Evolutionary conservation across 2,329 filamentous ascomycete species (phyloP).

Genomic region (Thelonectria rubi): DNA sequence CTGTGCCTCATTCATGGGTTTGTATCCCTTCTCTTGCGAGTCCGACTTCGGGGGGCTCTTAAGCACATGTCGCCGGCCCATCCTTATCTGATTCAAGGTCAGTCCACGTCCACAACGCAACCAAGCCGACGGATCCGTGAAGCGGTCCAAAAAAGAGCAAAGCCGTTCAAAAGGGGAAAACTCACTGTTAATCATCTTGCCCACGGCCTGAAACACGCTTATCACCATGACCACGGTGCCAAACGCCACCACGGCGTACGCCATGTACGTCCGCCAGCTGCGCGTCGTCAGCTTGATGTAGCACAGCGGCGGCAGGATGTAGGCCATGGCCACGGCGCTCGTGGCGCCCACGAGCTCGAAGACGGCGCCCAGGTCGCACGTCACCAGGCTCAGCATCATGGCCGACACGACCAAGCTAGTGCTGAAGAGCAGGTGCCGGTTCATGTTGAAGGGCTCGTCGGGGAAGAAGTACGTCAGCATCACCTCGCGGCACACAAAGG

Average conservation of each 20-base stretch:
- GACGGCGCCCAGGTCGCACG: constrained; percentile 91
- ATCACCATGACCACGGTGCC: constrained; percentile 83
- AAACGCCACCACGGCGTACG: constrained; percentile 78
- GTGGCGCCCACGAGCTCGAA: constrained; percentile 97
- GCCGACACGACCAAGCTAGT: constrained; percentile 82
- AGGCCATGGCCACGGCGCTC: constrained; percentile 91
- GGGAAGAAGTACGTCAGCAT: constrained; percentile 86
- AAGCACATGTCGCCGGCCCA: constrained; percentile 40
- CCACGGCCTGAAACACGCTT: constrained; percentile 75
- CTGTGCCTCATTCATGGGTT: background rate
- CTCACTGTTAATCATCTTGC: constrained; percentile 69
- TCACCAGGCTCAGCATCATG: constrained; percentile 80
- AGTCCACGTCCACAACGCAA: constrained; percentile 16
- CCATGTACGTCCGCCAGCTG: constrained; percentile 77
- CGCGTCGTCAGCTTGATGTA: constrained; percentile 90
- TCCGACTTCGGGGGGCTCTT: constrained; percentile 8
- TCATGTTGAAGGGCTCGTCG: constrained; percentile 78
- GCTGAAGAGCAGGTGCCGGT: constrained; percentile 86
- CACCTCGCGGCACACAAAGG: constrained; percentile 96
- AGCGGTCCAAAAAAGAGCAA: constrained; percentile 14
- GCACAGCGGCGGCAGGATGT: constrained; percentile 93
- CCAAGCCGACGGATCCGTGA: constrained; percentile 3
- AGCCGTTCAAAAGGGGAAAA: constrained; percentile 15
- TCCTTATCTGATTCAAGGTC: constrained; percentile 38
- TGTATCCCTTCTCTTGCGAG: background rate